Conservation (phyloP, 2,329 filamentous ascomycete genomes). For the Keithomyces neogunnii region DNA sequence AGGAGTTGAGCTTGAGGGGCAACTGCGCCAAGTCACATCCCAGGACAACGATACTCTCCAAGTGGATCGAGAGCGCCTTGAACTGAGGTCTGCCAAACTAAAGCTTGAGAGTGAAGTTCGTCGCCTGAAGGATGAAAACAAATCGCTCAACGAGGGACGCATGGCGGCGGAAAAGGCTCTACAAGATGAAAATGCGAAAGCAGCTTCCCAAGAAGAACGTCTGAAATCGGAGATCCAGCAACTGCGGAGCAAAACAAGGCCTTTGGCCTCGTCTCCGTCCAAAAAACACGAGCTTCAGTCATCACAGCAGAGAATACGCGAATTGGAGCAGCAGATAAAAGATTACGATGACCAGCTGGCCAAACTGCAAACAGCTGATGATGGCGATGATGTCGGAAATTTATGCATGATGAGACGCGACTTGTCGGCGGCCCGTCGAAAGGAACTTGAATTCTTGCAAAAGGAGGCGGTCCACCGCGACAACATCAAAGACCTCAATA, state of each 20-base stretch:
- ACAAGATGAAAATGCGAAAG: conserved; percentile 57
- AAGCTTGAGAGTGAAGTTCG: conserved; percentile 61
- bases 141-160: conserved; percentile 45
- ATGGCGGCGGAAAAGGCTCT: conserved; percentile 54
- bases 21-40: conserved; percentile 46
- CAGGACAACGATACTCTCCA: conserved; percentile 51
- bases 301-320: conserved; percentile 53
- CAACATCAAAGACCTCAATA: conserved; percentile 52
- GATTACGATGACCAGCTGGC: conserved; percentile 41
- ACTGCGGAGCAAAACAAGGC: conserved; percentile 37
- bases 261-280: conserved; percentile 34
- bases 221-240: conserved; percentile 46
- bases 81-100: conserved; percentile 58
- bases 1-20: conserved; percentile 56
- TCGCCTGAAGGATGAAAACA: conserved; percentile 56
- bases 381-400: conserved; percentile 39
- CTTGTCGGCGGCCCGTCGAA: conserved; percentile 54
- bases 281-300: conserved; percentile 47
- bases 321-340: conserved; percentile 54
- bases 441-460: conserved; percentile 55
- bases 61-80: conserved; percentile 60
- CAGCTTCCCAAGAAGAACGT: conserved; percentile 56
- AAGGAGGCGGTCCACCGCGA: conserved; percentile 59
- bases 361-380: conserved; percentile 22
- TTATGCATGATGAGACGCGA: conserved; percentile 54